A percentile compares a stretch with the other conserved stretches of the same genome.
Conservation (phyloP, 164 flowering plant species). For the Houttuynia cordata region DNA sequence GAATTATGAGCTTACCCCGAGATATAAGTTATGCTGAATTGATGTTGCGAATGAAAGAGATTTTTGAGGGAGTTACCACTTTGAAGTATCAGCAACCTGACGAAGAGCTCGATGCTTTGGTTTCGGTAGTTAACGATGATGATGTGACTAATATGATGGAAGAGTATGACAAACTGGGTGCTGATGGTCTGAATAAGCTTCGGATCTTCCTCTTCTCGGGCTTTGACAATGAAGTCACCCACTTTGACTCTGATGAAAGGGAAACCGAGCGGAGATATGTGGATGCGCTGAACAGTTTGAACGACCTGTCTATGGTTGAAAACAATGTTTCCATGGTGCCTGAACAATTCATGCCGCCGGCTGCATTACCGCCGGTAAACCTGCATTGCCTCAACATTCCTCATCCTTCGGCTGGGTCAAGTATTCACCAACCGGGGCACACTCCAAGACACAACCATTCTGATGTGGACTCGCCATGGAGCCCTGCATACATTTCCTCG, state of each 20-base stretch:
- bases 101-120: constrained; percentile 97
- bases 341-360: constrained; percentile 43
- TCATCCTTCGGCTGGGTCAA: constrained; percentile 26
- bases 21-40: constrained; percentile 59
- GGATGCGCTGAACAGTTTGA: constrained; percentile 82
- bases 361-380: constrained; percentile 32
- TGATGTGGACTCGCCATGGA: constrained; percentile 82
- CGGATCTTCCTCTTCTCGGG: constrained; percentile 72
- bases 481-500: constrained; percentile 86
- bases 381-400: constrained; percentile 47
- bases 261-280: constrained; percentile 87
- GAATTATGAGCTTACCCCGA: constrained; percentile 73
- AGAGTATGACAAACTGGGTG: constrained; percentile 87
- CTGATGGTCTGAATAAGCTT: constrained; percentile 72
- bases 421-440: constrained; percentile 33
- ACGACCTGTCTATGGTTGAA: constrained; percentile 22
- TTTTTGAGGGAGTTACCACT: constrained; percentile 53
- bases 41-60: constrained; percentile 72
- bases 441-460: constrained; percentile 35
- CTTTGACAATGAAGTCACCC: constrained; percentile 52
- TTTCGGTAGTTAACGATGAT: constrained; percentile 93
- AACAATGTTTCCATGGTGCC: constrained; percentile 9
- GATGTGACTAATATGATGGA: constrained; percentile 98
- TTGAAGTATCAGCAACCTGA: constrained; percentile 97
- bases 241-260: constrained; percentile 64